Evolutionary conservation across 1,284 basidiomycete species (phyloP), one percentile per base, ranked within the genome.

Genomic region (Ustilago tritici): DNA sequence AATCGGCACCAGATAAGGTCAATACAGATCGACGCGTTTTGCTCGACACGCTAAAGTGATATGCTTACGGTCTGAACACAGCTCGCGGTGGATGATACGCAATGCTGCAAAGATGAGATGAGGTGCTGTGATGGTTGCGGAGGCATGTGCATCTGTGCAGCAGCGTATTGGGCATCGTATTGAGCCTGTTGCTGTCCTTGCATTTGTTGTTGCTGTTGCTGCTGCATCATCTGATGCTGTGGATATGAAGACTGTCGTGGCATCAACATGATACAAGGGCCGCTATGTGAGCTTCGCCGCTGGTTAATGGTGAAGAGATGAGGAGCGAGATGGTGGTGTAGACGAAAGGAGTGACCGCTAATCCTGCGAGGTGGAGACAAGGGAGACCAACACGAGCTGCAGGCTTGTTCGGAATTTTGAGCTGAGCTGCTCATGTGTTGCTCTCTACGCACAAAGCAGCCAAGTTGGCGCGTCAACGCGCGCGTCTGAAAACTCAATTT

Each of bases 1-100:
- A 28, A 32, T n/a, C 12, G 49, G 8, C 9, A 14, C 6, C 10
- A 28, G 6, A 19, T 15, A 46, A 50, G 8, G 28, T 50, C 49
- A 50, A 31, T 49, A 49, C 46, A 11, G 19, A 19, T 46, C 43
- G 52, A 15, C n/a, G 32, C 10, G 32, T 56, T 9, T 28, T n/a
- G n/a, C 38, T 11, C 11, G 38, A 17, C 10, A 40, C 28, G 36
- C n/a, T n/a, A 38, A 8, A 12, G 19, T 38, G 36, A 10, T 3
- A 12, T 35, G 59, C 73, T 64, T 31, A 76, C 73, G 6, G 63
- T 69, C 23, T 69, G 56, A 32, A 78, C 76, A 40, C 76, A 73
- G 28, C 46, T 56, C 2, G 70, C 67, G 1, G 76, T 70, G 31
- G 67, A 70, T 2, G 61, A 43, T 10, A 78, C 76, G 31, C 76